Percentiles rank a stretch among this genome's conserved stretches.
phyloP scores from a whole-genome alignment of 202 grass and related monocot genomes.

The Panicum virgatum region DNA sequence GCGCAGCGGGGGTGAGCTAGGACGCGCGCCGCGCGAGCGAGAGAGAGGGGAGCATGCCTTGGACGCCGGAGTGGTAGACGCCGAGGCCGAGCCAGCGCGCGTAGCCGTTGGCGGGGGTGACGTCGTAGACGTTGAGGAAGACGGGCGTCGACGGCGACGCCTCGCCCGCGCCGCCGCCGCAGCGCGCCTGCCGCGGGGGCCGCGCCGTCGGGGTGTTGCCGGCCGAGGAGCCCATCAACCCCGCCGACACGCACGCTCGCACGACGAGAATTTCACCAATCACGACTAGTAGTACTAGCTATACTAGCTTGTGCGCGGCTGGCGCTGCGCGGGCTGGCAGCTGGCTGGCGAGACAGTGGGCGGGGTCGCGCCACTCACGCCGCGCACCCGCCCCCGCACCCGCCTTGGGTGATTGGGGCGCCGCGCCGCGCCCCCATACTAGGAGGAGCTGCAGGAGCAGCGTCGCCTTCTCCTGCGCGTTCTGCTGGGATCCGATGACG shows the following conservation, averaged over 20 bases:
- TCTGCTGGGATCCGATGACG: background rate
- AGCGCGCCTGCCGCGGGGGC: background rate
- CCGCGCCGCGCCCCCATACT: too few relatives aligned
- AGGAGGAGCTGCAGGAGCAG: background rate
- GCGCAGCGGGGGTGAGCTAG: too few relatives aligned
- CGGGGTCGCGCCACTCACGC: background rate
- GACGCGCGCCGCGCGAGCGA: background rate
- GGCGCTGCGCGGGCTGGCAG: background rate
- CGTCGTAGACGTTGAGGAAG: constrained; percentile 93
- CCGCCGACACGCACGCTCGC: background rate
- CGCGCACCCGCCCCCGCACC: background rate
- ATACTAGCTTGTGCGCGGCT: background rate
- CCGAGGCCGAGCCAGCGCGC: constrained; percentile 92
- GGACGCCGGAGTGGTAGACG: constrained; percentile 91
- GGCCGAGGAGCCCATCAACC: constrained; percentile 34
- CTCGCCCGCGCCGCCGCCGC: constrained; percentile 1
- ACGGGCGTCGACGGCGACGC: constrained; percentile 60
- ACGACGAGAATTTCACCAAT: background rate
- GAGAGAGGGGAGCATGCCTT: constrained; percentile 44
- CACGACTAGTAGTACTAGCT: too few relatives aligned
- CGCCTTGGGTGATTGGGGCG: background rate
- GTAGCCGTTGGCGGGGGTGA: constrained; percentile 90
- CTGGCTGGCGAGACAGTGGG: background rate
- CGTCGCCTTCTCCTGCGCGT: background rate
- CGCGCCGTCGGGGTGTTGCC: constrained; percentile 29